Evolutionary conservation across 2,329 filamentous ascomycete species (phyloP).

Genomic region (Plenodomus biglobosus): DNA sequence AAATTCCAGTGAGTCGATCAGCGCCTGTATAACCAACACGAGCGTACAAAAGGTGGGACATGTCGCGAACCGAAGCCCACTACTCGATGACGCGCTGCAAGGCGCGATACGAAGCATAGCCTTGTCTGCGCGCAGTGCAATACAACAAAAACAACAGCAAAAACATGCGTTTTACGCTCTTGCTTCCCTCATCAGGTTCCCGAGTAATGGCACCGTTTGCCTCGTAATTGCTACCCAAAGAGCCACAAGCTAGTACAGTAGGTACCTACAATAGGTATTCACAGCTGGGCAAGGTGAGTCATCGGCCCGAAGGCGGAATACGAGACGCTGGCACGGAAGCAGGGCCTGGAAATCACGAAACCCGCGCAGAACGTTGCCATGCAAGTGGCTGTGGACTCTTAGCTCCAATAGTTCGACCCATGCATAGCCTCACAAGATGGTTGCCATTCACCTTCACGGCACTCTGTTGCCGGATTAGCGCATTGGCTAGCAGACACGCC

Average conservation of each 20-base stretch:
- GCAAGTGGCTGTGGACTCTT: neutral
- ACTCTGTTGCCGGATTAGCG: neutral
- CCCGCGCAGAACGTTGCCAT: conserved; percentile 7
- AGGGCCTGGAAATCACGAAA: neutral
- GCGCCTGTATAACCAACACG: conserved; percentile 19
- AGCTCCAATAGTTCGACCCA: neutral
- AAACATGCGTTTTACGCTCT: too few relatives aligned
- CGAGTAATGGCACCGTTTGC: neutral
- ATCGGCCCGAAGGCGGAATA: conserved; percentile 22
- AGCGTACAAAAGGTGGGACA: conserved; percentile 9
- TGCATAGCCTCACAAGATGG: neutral
- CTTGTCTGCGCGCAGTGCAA: too few relatives aligned
- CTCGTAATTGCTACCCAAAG: neutral
- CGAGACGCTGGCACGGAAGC: conserved; percentile 10
- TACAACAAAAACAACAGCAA: too few relatives aligned
- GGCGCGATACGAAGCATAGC: neutral
- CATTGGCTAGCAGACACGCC: neutral
- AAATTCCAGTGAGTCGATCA: conserved; percentile 22
- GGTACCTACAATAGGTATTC: too few relatives aligned
- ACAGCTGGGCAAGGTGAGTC: neutral
- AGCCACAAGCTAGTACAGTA: neutral
- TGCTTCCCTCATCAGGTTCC: too few relatives aligned
- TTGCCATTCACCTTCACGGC: neutral
- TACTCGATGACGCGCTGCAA: neutral
- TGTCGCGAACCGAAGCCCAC: conserved; percentile 5